These are phyloP conservation scores for Artemisia argyi DNA, from an alignment of 129 eudicot species.

Conservation along the genomic window DNA sequence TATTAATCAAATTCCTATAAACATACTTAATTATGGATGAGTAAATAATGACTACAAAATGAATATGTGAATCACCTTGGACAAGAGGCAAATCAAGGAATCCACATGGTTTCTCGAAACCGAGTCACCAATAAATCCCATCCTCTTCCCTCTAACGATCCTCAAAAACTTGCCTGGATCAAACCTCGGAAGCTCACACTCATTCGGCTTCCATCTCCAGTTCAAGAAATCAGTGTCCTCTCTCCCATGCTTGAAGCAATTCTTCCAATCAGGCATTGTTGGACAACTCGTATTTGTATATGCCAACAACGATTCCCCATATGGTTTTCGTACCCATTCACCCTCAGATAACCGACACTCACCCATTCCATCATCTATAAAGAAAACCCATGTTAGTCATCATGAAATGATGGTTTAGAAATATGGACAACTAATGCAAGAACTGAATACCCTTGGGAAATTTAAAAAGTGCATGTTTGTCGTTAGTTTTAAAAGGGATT, in stretches of 20 bases:
- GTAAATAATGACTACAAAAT: too few species aligned
- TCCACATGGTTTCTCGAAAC: conserved; percentile 79
- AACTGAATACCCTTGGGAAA: not conserved
- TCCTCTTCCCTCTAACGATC: conserved; percentile 49
- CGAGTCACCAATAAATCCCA: conserved; percentile 86
- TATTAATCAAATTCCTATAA: too few species aligned
- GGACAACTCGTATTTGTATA: conserved; percentile 47
- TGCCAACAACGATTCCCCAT: not conserved
- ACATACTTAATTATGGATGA: too few species aligned
- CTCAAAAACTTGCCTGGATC: conserved; percentile 56
- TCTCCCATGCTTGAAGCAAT: not conserved
- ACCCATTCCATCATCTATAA: not conserved
- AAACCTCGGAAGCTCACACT: conserved; percentile 54
- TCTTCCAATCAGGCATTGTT: conserved; percentile 38
- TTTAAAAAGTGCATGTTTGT: not conserved
- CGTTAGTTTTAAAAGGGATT: not conserved
- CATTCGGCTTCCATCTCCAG: conserved; percentile 83
- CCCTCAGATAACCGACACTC: conserved; percentile 42
- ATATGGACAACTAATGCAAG: not conserved
- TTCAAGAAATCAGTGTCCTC: conserved; percentile 44
- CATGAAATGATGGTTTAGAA: not conserved
- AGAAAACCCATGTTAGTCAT: not conserved
- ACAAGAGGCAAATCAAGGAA: conserved; percentile 55
- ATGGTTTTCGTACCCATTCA: conserved; percentile 39
- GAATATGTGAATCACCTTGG: not conserved